Conservation (phyloP, 1,139 yeast species). For the Taphrina communis region DNA sequence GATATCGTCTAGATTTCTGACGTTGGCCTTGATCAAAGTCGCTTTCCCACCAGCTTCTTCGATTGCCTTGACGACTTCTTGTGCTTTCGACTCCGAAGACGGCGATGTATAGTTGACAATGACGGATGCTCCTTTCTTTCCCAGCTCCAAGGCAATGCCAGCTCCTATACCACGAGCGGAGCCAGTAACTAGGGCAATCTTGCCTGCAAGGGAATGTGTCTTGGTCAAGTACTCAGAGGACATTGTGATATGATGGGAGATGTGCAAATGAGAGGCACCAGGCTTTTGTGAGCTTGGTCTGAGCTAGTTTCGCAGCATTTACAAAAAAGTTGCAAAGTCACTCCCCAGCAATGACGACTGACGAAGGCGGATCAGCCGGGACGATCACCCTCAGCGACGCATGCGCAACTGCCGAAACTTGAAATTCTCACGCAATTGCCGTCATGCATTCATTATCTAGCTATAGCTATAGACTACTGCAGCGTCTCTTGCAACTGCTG, state of each 20-base stretch:
- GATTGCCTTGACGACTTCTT: slow-evolving; percentile 62
- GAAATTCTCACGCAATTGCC: too few species aligned
- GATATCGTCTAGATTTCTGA: slow-evolving; percentile 24
- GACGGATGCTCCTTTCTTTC: slow-evolving; percentile 57
- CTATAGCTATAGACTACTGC: too few species aligned
- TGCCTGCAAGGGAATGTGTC: slow-evolving; percentile 51
- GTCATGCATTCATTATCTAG: too few species aligned
- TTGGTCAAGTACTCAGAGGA: slow-evolving; percentile 24
- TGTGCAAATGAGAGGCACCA: too few species aligned
- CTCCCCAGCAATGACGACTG: too few species aligned
- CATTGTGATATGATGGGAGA: not conserved
- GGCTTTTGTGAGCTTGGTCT: too few species aligned
- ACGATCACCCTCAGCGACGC: too few species aligned
- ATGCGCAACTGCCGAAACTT: too few species aligned
- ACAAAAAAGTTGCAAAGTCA: too few species aligned
- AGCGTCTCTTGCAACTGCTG: too few species aligned
- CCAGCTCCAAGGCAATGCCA: slow-evolving; percentile 55
- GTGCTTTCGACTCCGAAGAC: slow-evolving; percentile 65
- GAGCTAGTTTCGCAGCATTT: too few species aligned
- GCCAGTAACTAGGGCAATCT: slow-evolving; percentile 56
- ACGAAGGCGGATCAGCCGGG: too few species aligned
- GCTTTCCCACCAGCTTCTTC: slow-evolving; percentile 57
- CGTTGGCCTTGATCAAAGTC: slow-evolving; percentile 14
- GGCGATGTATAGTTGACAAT: slow-evolving; percentile 64
- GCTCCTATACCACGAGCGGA: slow-evolving; percentile 57